Conservation (phyloP, 2,329 filamentous ascomycete genomes). For the Colletotrichum shisoi region DNA sequence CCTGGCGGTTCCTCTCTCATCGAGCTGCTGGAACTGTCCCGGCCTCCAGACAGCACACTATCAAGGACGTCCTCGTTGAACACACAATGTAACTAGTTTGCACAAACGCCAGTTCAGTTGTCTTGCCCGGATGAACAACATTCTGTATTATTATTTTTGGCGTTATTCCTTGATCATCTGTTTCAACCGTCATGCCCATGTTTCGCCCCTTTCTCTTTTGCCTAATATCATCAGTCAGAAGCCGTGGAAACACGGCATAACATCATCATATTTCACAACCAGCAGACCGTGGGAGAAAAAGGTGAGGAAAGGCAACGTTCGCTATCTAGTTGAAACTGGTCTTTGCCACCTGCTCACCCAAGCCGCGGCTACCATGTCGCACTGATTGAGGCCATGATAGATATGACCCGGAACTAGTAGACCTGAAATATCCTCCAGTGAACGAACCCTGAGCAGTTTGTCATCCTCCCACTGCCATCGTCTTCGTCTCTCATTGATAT, state of each 20-base stretch:
- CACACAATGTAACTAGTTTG: no score
- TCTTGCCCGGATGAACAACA: no score
- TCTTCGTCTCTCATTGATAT: neutral
- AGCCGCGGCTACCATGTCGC: neutral
- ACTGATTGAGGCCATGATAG: slow-evolving; percentile 24
- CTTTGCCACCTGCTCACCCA: slow-evolving; percentile 5
- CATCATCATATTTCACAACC: neutral
- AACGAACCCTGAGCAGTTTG: neutral
- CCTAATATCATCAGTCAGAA: no score
- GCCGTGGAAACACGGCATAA: neutral
- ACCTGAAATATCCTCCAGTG: slow-evolving; percentile 1
- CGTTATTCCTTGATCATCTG: no score
- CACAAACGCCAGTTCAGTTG: no score
- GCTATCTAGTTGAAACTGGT: slow-evolving; percentile 16
- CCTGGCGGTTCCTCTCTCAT: no score
- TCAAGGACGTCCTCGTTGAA: no score
- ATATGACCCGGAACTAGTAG: slow-evolving; percentile 33
- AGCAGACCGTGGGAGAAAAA: neutral
- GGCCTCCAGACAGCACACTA: no score
- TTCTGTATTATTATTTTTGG: no score
- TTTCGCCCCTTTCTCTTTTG: no score
- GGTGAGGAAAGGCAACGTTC: slow-evolving; percentile 28
- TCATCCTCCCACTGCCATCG: neutral
- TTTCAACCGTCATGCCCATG: no score
- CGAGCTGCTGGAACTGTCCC: no score